A percentile compares a stretch with the other conserved stretches of the same genome.
Conservation (phyloP, 257 asterid species). For the Pogostemon cablin region DNA sequence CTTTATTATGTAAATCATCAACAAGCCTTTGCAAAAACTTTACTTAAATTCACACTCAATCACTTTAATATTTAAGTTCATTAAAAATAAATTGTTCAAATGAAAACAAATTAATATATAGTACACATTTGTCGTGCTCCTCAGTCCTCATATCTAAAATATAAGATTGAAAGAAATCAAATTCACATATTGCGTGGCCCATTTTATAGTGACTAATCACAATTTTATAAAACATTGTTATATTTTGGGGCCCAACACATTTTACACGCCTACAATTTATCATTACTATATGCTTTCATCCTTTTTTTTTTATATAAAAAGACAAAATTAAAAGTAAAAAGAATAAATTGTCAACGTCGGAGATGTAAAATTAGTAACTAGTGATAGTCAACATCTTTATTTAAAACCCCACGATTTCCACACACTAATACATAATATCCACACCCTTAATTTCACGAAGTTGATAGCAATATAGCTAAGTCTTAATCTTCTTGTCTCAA, state of each 20-base stretch:
- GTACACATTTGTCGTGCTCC: not conserved
- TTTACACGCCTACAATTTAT: constrained; percentile 31
- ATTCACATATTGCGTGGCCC: constrained; percentile 18
- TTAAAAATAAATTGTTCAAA: too few species aligned
- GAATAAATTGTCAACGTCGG: not conserved
- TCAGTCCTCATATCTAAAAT: not conserved
- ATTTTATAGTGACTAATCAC: constrained; percentile 21
- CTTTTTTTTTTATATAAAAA: not conserved
- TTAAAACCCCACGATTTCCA: constrained; percentile 21
- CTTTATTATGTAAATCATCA: not conserved
- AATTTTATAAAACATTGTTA: not conserved
- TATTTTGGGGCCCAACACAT: constrained; percentile 28
- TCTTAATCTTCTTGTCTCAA: not conserved
- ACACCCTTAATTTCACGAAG: not conserved
- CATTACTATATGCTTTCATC: not conserved
- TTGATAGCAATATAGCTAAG: not conserved
- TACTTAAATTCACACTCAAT: not conserved
- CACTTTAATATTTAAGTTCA: too few species aligned
- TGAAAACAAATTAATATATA: too few species aligned
- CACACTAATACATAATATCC: not conserved
- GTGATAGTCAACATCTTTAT: not conserved
- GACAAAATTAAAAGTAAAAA: not conserved
- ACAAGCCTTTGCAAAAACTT: not conserved
- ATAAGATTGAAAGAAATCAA: too few species aligned
- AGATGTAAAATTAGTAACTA: not conserved